Evolutionary conservation across 768 basidiomycete species (phyloP).

Genomic region (Trametes elegans): DNA sequence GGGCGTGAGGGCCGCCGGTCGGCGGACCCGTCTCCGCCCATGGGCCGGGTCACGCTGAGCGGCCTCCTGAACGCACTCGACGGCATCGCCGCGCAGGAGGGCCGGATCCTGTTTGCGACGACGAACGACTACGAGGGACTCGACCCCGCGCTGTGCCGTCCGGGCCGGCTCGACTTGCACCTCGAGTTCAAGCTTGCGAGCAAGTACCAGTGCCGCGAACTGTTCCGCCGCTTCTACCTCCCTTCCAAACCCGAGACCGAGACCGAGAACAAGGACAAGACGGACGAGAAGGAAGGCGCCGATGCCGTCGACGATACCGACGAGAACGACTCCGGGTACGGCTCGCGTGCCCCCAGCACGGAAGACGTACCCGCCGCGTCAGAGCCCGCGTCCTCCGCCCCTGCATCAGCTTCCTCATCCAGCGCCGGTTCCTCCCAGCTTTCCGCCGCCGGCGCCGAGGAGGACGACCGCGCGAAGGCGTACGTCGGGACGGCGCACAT

Average conservation of each 20-base stretch:
- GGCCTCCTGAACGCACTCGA: constrained; percentile 80
- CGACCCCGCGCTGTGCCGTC: constrained; percentile 72
- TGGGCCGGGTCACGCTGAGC: constrained; percentile 56
- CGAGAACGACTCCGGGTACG: constrained; percentile 13
- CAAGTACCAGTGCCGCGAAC: constrained; percentile 59
- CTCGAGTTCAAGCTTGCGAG: constrained; percentile 77
- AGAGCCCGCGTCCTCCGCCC: not conserved
- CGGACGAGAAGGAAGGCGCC: not conserved
- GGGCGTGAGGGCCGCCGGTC: not conserved
- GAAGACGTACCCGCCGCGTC: not conserved
- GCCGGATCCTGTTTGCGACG: constrained; percentile 77
- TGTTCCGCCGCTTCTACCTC: constrained; percentile 69
- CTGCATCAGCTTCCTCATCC: not conserved
- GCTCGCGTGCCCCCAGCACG: not conserved
- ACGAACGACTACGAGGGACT: constrained; percentile 71
- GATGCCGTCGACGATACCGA: not conserved
- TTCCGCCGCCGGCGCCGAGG: not conserved
- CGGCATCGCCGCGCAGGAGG: constrained; percentile 77
- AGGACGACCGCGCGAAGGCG: not conserved
- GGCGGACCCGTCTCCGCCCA: not conserved
- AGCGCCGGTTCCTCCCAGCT: not conserved
- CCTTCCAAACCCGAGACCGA: no score
- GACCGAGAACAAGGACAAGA: not conserved
- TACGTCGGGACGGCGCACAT: constrained; percentile 14
- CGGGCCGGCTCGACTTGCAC: constrained; percentile 80